Evolutionary conservation across 2,329 filamentous ascomycete species (phyloP).

Genomic region (Colletotrichum euphorbiae): DNA sequence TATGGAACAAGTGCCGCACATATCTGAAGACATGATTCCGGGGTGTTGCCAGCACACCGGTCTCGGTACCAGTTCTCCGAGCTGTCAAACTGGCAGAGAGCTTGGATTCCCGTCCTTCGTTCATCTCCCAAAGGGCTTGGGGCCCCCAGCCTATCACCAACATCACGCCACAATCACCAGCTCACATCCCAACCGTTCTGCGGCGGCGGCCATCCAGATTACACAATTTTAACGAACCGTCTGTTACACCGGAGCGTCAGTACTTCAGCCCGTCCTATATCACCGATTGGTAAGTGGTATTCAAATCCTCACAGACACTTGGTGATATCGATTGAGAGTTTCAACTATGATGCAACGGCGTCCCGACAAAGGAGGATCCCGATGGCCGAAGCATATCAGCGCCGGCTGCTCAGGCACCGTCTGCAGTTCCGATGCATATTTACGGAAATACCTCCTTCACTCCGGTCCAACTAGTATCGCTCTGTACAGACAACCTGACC

Average conservation of each 20-base stretch:
- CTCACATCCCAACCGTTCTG: conserved; percentile 6
- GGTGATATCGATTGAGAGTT: conserved; percentile 26
- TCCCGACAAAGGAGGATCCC: conserved; percentile 26
- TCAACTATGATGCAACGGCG: neutral
- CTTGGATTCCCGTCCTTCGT: conserved; percentile 9
- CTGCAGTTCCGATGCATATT: neutral
- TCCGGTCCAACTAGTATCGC: neutral
- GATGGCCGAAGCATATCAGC: neutral
- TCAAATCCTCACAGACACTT: neutral
- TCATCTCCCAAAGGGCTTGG: neutral
- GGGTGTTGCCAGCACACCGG: conserved; percentile 3
- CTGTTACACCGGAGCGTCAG: neutral
- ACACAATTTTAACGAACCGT: conserved; percentile 21
- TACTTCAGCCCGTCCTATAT: neutral
- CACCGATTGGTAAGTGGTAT: neutral
- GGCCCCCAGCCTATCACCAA: neutral
- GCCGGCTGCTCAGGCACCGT: neutral
- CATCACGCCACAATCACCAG: conserved; percentile 28
- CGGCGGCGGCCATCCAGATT: conserved; percentile 19
- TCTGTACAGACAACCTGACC: neutral
- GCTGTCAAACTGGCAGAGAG: conserved; percentile 9
- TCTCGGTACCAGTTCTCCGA: neutral
- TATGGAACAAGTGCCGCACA: conserved; percentile 17
- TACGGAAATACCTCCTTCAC: neutral
- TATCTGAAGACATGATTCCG: neutral